A percentile compares a stretch with the other conserved stretches of the same genome.
These are phyloP conservation scores for Camptophora hylomeconis DNA, from an alignment of 2,329 filamentous ascomycete genomes.

Conservation along the genomic window DNA sequence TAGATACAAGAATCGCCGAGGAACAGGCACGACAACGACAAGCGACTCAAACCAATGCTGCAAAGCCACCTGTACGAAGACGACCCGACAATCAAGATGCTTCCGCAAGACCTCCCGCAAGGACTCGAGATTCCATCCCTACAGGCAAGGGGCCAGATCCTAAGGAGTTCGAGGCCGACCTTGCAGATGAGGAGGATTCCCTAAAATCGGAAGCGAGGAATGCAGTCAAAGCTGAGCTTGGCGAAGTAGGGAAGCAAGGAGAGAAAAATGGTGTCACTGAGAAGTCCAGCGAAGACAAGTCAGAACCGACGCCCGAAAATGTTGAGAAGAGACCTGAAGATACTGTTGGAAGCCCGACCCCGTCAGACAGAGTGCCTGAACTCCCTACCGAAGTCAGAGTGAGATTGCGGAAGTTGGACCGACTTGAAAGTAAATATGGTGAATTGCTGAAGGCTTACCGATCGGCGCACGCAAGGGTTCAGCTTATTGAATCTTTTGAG, in stretches of 20 bases:
- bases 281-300: conserved; percentile 9
- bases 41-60: conserved; percentile 29
- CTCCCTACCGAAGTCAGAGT: conserved; percentile 61
- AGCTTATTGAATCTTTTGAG: conserved; percentile 87
- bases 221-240: too few relatives aligned
- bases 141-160: conserved; percentile 60
- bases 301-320: conserved; percentile 14
- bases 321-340: conserved; percentile 15
- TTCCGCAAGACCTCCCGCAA: conserved; percentile 18
- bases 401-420: conserved; percentile 76
- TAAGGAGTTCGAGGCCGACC: conserved; percentile 73
- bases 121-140: conserved; percentile 24
- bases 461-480: conserved; percentile 74
- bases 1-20: conserved; percentile 78
- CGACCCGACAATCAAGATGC: conserved; percentile 20
- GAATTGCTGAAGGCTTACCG: conserved; percentile 86
- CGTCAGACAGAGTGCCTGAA: conserved; percentile 30
- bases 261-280: conserved; percentile 6
- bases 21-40: conserved; percentile 70
- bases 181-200: conserved; percentile 79
- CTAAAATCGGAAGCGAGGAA: conserved; percentile 7
- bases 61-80: conserved; percentile 28
- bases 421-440: conserved; percentile 74
- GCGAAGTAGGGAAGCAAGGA: too few relatives aligned
- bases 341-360: conserved; percentile 14